phyloP scores from a whole-genome alignment of 176 grass and related monocot genomes.

The bread wheat (Triticum aestivum) region IWGSC_CS_RefSeq_v2.1 NC_057805.1:173855173-173855672 shows the following conservation, averaged over 20 bases:
- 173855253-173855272: conserved; percentile 62
- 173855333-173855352: conserved; percentile 32
- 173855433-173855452: conserved; percentile 60
- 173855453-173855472: conserved; percentile 28
- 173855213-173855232: conserved; percentile 74
- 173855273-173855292: conserved; percentile 58
- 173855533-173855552: conserved; percentile 40
- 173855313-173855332: conserved; percentile 46
- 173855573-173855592: conserved; percentile 41
- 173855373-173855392: conserved; percentile 22
- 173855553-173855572: conserved; percentile 45
- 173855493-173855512: conserved; percentile 73
- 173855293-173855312: conserved; percentile 63
- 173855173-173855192: conserved; percentile 84
- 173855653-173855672: conserved; percentile 20
- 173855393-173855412: conserved; percentile 28
- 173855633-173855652: conserved; percentile 32
- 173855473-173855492: conserved; percentile 50
- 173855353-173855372: conserved; percentile 1
- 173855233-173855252: conserved; percentile 56
- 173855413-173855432: conserved; percentile 37
- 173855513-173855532: conserved; percentile 47
- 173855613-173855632: conserved; percentile 28
- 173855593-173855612: conserved; percentile 33
- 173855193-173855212: conserved; percentile 57